Evolutionary conservation across 2,329 filamentous ascomycete species (phyloP), one percentile per base, ranked within the genome.

Genomic region (Diaporthe citri): DNA sequence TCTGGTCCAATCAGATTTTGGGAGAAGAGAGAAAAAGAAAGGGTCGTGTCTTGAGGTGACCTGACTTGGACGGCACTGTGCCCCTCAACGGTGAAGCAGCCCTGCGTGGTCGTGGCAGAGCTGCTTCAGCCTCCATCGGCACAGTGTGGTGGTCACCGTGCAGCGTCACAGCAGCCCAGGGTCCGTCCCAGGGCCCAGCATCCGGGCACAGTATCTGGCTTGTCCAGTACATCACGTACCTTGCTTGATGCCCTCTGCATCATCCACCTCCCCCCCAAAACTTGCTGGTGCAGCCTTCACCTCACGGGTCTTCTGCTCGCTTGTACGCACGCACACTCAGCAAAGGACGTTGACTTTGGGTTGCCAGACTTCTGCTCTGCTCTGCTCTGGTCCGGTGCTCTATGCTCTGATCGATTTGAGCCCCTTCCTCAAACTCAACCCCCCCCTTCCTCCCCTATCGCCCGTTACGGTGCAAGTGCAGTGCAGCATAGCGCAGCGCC

Each of bases 21-120:
- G 20, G 20, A 13, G 31, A 69, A 28, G n/a, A 69, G 15, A 13
- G 6, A 69, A 69, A 69, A 69, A 69, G 55, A 69, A 31, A 55
- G 64, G 64, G 34, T 55, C 64, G 4, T 20, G n/a, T 39, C 48
- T 41, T 69, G 48, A 41, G 46, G 48, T 55, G 64, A 69, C 64
- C 48, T 69, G 64, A 52, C 64, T 9, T 69, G n/a, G 8, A 9
- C 48, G 34, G 48, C 48, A 69, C 64, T 69, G 64, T 69, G 46
- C 64, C 48, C 48, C 46, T 69, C 64, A 69, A 69, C 64, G 64
- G 64, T 55, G 64, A 69, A 31, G 64, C 64, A 55, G 64, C 34
- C 48, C 41, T 66, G 39, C 17, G 12, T 4, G 41, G 41, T 9
- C 43, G 41, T 22, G 43, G 48, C 48, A 69, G 31, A 4, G 48